Evolutionary conservation across 768 basidiomycete genomes (phyloP).

Genomic region (Kwoniella sp.): DNA sequence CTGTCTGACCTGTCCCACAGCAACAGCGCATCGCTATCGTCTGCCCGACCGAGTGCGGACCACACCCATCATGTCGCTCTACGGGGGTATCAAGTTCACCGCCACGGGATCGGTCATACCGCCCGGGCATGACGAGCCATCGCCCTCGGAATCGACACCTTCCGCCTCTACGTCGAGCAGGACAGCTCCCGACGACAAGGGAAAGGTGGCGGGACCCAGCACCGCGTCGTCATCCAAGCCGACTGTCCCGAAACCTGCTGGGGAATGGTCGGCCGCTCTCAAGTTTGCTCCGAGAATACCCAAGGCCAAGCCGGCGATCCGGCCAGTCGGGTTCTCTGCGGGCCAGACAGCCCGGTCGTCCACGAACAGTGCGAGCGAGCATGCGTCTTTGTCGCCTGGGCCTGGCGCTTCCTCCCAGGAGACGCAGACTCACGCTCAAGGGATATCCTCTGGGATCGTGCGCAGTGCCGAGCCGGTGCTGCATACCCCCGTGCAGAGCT

Average conservation of each 20-base stretch:
- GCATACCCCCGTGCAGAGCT: background rate
- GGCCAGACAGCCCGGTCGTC: no score
- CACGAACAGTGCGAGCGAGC: constrained; percentile 5
- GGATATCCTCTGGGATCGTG: constrained; percentile 9
- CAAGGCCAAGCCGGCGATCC: constrained; percentile 22
- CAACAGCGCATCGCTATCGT: no score
- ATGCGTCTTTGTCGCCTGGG: background rate
- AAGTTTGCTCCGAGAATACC: constrained; percentile 45
- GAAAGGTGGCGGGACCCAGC: background rate
- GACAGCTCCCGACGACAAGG: no score
- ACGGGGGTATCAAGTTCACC: constrained; percentile 47
- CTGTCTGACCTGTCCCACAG: no score
- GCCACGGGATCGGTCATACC: background rate
- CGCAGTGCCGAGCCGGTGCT: constrained; percentile 15
- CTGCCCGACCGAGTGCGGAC: no score
- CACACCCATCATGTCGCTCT: constrained; percentile 41
- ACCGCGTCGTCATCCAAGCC: background rate
- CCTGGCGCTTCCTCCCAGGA: background rate
- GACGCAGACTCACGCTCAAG: background rate
- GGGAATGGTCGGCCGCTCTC: constrained; percentile 39
- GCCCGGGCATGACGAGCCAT: background rate
- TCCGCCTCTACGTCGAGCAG: constrained; percentile 1
- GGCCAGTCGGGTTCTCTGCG: constrained; percentile 10
- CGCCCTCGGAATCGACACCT: background rate
- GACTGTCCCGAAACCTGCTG: constrained; percentile 8